Conservation (phyloP, 768 basidiomycete genomes). For the Xerocomellus intermedius region DNA sequence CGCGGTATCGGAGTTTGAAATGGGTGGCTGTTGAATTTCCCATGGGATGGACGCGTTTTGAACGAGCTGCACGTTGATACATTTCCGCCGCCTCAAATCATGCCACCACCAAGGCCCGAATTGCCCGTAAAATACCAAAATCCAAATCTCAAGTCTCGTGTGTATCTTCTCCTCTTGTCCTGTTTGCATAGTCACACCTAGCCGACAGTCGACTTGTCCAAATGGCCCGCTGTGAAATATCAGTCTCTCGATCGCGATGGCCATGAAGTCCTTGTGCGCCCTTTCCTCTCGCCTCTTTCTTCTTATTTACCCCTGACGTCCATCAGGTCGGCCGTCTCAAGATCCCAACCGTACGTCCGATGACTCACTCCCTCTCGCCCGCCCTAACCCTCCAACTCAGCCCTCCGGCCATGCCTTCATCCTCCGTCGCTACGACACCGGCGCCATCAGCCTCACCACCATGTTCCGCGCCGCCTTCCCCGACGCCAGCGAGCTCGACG, state of each 20-base stretch:
- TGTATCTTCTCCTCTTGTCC: conserved; percentile 11
- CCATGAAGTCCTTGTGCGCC: conserved; percentile 75
- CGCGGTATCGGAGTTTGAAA: conserved; percentile 32
- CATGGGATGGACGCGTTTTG: conserved; percentile 33
- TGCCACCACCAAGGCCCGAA: conserved; percentile 47
- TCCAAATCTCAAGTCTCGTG: conserved; percentile 46
- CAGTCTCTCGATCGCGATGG: conserved; percentile 89
- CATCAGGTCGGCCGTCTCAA: conserved; percentile 84
- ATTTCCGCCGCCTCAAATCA: background rate
- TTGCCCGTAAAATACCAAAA: conserved; percentile 53
- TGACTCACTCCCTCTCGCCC: conserved; percentile 2
- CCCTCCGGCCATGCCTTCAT: conserved; percentile 87
- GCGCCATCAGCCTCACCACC: conserved; percentile 88
- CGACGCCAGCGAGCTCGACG: conserved; percentile 68
- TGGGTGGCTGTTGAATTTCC: conserved; percentile 32
- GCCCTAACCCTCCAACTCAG: conserved; percentile 38
- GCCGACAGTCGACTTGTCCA: conserved; percentile 37
- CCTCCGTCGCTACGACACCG: conserved; percentile 89
- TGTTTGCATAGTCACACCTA: background rate
- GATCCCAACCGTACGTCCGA: conserved; percentile 74
- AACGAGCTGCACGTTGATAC: conserved; percentile 28
- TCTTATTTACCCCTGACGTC: conserved; percentile 21
- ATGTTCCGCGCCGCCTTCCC: conserved; percentile 98
- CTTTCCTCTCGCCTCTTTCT: background rate
- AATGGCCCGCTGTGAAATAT: conserved; percentile 80